Evolutionary conservation across 495 filamentous ascomycete species (phyloP).

Genomic region (Xylaria palmicola): DNA sequence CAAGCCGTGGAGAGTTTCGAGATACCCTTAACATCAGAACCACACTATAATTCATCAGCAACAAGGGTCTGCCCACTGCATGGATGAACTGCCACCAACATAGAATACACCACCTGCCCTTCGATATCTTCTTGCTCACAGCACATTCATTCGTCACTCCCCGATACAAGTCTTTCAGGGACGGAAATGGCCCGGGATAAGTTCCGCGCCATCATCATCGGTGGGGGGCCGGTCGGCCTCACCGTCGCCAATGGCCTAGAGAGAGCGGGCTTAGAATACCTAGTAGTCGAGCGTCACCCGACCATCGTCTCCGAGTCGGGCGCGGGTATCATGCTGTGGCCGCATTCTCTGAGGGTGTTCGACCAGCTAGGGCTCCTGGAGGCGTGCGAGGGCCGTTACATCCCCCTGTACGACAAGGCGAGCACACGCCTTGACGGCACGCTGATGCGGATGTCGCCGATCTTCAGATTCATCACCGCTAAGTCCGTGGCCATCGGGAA

Average conservation of each 20-base stretch:
- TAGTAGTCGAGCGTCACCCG: conserved; percentile 44
- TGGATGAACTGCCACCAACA: too few relatives aligned
- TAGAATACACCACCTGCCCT: too few relatives aligned
- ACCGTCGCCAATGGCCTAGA: conserved; percentile 45
- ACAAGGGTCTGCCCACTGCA: too few relatives aligned
- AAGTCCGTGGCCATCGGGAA: background rate
- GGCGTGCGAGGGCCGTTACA: conserved; percentile 14
- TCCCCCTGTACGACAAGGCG: background rate
- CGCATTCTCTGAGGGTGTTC: conserved; percentile 28
- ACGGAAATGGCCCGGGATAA: background rate
- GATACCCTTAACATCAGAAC: too few relatives aligned
- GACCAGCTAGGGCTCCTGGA: conserved; percentile 42
- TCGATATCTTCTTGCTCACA: background rate
- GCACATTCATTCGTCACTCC: background rate
- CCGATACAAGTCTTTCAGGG: background rate
- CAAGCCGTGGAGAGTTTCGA: too few relatives aligned
- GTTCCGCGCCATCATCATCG: conserved; percentile 52
- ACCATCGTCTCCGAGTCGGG: conserved; percentile 40
- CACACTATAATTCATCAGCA: too few relatives aligned
- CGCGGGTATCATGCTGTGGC: conserved; percentile 31
- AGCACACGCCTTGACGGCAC: background rate
- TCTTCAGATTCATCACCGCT: background rate
- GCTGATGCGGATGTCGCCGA: background rate
- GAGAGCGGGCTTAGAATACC: conserved; percentile 42
- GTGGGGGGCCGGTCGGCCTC: conserved; percentile 50